Evolutionary conservation across 2,329 filamentous ascomycete genomes (phyloP), one percentile per base, ranked within the genome.

Genomic region (Ascochyta koolunga): DNA sequence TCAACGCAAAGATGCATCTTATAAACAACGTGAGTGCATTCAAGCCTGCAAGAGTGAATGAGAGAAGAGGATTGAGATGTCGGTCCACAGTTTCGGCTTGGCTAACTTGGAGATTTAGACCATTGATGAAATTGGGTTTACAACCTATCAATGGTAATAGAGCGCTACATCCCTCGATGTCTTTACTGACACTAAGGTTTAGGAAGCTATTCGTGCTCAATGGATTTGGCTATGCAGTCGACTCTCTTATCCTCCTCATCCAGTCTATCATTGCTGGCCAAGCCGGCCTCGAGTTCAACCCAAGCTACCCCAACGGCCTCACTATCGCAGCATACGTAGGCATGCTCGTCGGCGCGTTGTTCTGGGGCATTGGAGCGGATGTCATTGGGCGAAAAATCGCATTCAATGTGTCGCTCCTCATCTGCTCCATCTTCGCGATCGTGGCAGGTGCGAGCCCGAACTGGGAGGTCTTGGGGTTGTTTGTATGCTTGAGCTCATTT

Each of bases 351-450:
- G 45, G 86, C 1, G 86, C 85, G 15, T 68, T 89, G 22, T 89
- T 89, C 73, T 90, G 87, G 87, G 87, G 87, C 19, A 72, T 88
- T 25, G 80, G 80, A 3, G 86, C 86, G 19, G 88, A 90, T 64
- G 80, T 90, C 29, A 86, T 90, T 56, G 88, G 87, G 5, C 80
- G 88, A 37, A 83, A 83, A 58, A 84, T 83, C 60, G 87, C 88
- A 5, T 91, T 90, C 76, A 90, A 90, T 64, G 74, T 84, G 19
- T 86, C 84, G 2, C 77, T 90, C 10, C 80, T 89, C 62, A 78
- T 89, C 51, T 86, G 83, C 64, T 82, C 84, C 4, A 68, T 84
- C 5, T 86, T 87, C 42, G 82, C 82, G 25, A 83, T 89, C 48
- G 76, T 89, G 0, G 88, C 87, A 0, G 89, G 88, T 4, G 85